Base-by-base conservation (phyloP, 2,329 filamentous ascomycete genomes). In the Fusarium tricinctum region DNA sequence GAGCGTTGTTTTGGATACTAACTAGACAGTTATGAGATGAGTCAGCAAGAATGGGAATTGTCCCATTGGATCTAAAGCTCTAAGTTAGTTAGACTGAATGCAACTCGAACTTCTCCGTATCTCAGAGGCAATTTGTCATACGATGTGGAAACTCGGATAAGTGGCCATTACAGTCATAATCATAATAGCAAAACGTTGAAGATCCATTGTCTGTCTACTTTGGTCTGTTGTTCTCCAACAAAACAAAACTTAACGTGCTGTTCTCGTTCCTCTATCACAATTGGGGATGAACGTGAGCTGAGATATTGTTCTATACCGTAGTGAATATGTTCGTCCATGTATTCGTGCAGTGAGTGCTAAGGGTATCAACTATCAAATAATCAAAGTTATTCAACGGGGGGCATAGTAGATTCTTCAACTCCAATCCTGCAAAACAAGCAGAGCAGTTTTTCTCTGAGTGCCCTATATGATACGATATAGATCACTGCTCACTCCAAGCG, bases 1-100 rank as follows among this genome's bases (percentile, higher is more conserved):
- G 26, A 54, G 38, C 33, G 39, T 19, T 56, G 23, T 33, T 55
- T 28, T 28, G 26, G 35, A 43, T 42, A 32, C 44, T 23, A 23
- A 5, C 22, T 53, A 52, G 33, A 33, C 46, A 47, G 46, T 66
- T 53, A 52, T 69, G 61, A 56, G 70, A 73, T 74, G 72, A 74
- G 72, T 74, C 68, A 74, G 72, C 72, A 55, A 33, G 49, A 68
- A 59, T 42, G 44, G 45, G 40, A 26, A 39, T 26, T 30, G 46
- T 63, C 54, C 52, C 20, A 74, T 73, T 74, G 72, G 72, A 35
- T 52, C 62, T 47, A 40, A 17, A 19, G 17, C 35, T 38, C 35
- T 9, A 19, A 9, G 26, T 26, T 26, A 26, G 26, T 38, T 38
- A 38, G 38, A 42, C 35, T 42, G 40, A 33, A 15, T 14, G 28